Conservation (phyloP, 2,329 filamentous ascomycete species). For the Claviceps humidiphila region DNA sequence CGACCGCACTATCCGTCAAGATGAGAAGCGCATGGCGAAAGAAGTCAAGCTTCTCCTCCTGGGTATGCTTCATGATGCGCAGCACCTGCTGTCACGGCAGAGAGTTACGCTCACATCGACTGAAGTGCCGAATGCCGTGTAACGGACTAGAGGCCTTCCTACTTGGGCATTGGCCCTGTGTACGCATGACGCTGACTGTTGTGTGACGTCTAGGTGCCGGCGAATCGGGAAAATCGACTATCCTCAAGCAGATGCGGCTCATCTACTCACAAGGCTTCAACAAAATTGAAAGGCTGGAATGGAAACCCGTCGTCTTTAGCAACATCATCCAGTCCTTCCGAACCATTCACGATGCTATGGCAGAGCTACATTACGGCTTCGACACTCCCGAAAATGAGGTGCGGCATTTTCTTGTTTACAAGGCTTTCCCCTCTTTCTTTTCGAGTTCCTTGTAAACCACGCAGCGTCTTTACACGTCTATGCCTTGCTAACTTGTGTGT, state of each 20-base stretch:
- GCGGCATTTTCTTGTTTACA: conserved; percentile 19
- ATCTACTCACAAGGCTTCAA: conserved; percentile 91
- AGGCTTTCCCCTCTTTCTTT: not conserved
- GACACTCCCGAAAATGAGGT: conserved; percentile 70
- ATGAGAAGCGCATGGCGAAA: conserved; percentile 74
- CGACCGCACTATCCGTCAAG: conserved; percentile 70
- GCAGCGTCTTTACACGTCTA: not conserved
- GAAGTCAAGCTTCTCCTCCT: conserved; percentile 91
- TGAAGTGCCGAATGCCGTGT: not conserved
- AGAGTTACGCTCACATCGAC: not conserved
- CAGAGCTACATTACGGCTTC: conserved; percentile 67
- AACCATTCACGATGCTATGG: conserved; percentile 82
- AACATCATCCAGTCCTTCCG: conserved; percentile 90
- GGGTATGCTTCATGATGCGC: conserved; percentile 38
- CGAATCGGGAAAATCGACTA: conserved; percentile 83
- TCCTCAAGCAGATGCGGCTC: conserved; percentile 97
- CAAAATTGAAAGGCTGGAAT: conserved; percentile 79
- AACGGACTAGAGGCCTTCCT: conserved; percentile 2
- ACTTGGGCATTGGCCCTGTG: not conserved
- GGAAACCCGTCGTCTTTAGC: conserved; percentile 89
- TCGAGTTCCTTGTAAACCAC: conserved; percentile 13
- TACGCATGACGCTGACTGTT: not conserved
- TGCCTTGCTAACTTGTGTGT: conserved; percentile 5
- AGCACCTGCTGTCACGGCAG: not conserved
- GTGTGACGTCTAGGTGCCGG: conserved; percentile 58